Conservation (phyloP, 1,284 basidiomycete genomes). For the Cryptococcus sp. region DNA sequence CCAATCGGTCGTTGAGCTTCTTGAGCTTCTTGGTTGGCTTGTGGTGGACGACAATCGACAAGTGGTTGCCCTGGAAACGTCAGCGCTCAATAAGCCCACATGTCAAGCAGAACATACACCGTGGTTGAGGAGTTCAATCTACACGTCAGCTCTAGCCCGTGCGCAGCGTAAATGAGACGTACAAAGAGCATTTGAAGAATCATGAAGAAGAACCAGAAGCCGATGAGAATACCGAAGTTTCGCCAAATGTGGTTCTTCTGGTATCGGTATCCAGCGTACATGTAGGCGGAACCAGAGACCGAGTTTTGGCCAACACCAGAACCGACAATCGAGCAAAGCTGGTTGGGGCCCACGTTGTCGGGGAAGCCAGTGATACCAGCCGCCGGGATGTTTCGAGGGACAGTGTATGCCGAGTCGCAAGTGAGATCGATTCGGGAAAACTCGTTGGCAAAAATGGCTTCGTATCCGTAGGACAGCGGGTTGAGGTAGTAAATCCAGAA, state of each 20-base stretch:
- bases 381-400: constrained; percentile 60
- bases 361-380: constrained; percentile 61
- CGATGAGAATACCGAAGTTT: constrained; percentile 48
- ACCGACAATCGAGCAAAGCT: constrained; percentile 45
- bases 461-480: constrained; percentile 67
- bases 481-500: constrained; percentile 74
- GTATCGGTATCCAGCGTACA: constrained; percentile 42
- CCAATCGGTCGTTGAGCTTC: constrained; percentile 58
- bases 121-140: constrained; percentile 40
- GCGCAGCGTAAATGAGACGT: neutral
- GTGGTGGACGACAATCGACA: constrained; percentile 58
- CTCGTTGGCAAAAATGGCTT: constrained; percentile 75
- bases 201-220: constrained; percentile 64
- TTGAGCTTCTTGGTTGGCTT: constrained; percentile 65
- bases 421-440: constrained; percentile 64
- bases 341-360: constrained; percentile 43
- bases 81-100: neutral
- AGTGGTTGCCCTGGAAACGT: constrained; percentile 21
- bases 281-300: constrained; percentile 45
- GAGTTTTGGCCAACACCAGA: constrained; percentile 29
- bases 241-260: constrained; percentile 40
- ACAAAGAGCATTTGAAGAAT: constrained; percentile 40
- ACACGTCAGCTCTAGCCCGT: constrained; percentile 1
- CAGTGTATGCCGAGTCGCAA: constrained; percentile 63
- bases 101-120: constrained; percentile 16